Conservation (phyloP, 2,329 filamentous ascomycete species). For the Tolypocladium guangdongense region DNA sequence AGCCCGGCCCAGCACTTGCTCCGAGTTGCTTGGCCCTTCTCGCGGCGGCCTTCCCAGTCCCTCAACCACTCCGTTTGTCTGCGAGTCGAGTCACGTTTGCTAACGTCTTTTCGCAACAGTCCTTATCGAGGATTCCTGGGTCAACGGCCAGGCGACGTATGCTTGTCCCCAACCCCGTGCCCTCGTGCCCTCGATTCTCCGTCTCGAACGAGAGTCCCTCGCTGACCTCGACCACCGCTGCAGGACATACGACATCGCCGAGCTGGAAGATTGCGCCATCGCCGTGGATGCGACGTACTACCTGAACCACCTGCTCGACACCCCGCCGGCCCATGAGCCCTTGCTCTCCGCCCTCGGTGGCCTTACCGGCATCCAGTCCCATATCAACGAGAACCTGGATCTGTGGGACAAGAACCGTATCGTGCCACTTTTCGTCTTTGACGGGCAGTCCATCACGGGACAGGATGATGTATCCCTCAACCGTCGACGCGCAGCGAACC, state of each 20-base stretch:
- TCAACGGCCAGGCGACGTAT: constrained; percentile 27
- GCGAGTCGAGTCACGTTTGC: neutral
- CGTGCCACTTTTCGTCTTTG: constrained; percentile 82
- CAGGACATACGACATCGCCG: constrained; percentile 52
- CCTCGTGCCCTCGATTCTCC: neutral
- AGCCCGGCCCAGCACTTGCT: neutral
- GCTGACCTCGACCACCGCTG: constrained; percentile 10
- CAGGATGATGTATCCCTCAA: constrained; percentile 60
- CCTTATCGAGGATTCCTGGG: constrained; percentile 28
- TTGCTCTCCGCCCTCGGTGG: constrained; percentile 85
- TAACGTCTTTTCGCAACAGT: constrained; percentile 13
- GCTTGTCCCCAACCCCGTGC: constrained; percentile 5
- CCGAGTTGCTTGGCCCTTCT: neutral
- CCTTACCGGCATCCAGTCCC: constrained; percentile 64
- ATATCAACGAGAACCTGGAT: constrained; percentile 67
- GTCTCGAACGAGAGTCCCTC: neutral
- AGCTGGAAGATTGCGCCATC: constrained; percentile 64
- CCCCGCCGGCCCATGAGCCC: constrained; percentile 64
- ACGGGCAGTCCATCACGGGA: constrained; percentile 70
- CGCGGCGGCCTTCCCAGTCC: neutral
- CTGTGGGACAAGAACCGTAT: constrained; percentile 60
- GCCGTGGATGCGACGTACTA: constrained; percentile 88
- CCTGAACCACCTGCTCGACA: constrained; percentile 66
- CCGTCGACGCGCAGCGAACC: constrained; percentile 52
- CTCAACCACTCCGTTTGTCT: neutral